Base-by-base conservation (phyloP, 352 stramenopile genomes). In the Ophiocytium majus region DNA sequence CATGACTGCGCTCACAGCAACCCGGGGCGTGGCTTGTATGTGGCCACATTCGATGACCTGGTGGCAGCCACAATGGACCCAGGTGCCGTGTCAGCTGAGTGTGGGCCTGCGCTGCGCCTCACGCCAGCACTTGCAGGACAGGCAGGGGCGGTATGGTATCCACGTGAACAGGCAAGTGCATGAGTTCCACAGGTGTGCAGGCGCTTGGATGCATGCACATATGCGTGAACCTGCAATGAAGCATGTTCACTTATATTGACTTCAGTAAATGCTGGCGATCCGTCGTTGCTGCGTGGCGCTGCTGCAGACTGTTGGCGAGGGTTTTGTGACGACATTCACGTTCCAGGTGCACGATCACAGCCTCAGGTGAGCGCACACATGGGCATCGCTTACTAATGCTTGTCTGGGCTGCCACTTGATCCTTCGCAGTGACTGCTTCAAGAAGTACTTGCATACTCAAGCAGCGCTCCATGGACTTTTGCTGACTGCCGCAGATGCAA, bases 101-200 rank as follows among this genome's bases (percentile, higher is more conserved):
- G 85, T 35, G 85, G 85, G 9, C 85, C 80, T 17, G 81, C 81
- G n/a, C 86, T 98, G 35, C 89, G 94, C 32, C 90, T 98, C 0
- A 97, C 94, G 9, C 81, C 91, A 0, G 94, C 93, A 23, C 81
- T 85, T 35, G 89, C 93, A 17, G 90, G 92, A n/a, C 90, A 94
- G 71, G 92, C 91, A 0, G 94, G 95, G 0, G 93, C 93, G 5
- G 94, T 92, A 0, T 98, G 94, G 94, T 98, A 97, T 90, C 91
- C 93, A 0, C 91, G 94, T 0, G 32, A 5, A 17, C 66, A 78
- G 35, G 66, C 14, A 78, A n/a, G n/a, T n/a, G n/a, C n/a, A n/a
- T n/a, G n/a, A n/a, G n/a, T n/a, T n/a, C n/a, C n/a, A n/a, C n/a
- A n/a, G n/a, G n/a, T n/a, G n/a, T n/a, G n/a, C n/a, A n/a, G n/a